Evolutionary conservation across 2,329 filamentous ascomycete species (phyloP), one percentile per base, ranked within the genome.

Genomic region (Penicillium paneum): DNA sequence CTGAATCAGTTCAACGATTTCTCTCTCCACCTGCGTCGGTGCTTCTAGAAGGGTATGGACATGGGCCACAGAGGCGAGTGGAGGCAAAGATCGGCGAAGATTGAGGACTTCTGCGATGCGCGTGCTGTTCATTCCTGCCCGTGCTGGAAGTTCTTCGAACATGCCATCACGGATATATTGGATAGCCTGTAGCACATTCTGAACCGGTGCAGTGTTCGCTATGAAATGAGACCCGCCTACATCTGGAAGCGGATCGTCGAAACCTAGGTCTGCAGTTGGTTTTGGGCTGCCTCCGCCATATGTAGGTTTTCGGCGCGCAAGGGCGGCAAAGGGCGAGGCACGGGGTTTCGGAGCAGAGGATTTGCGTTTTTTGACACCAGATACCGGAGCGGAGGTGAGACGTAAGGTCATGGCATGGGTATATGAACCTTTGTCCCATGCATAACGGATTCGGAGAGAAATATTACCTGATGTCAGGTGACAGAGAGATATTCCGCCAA

Each of bases 41-140:
- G 81, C 81, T 21, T 75, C 70, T 35, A 81, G 74, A 13, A 87
- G 64, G 1, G 83, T 82, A 68, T 86, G 81, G 0, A 87, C 71
- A 69, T 87, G 83, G 17, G 83, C 81, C 42, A 84, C 70, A 0
- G 82, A 83, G 11, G 83, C 81, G 28, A 86, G 76, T 0, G 82
- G 80, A 12, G 84, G 83, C 42, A 87, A 65, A 39, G 72, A 75
- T 45, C 71, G 75, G 12, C 83, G 77, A 56, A 81, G 78, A 49
- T 84, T 83, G 47, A 87, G 69, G 2, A 85, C 78, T 57, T 84
- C 79, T 5, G 83, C 78, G 42, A 85, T 85, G 10, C 81, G 77
- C 8, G 78, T 81, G 55, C 81, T 84, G 64, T 82, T 83, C 83
- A 87, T 85, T 4, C 84, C 84, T 0, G 81, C 76, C 10, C 77